These are phyloP conservation scores for Pulveroboletus ravenelii DNA, from an alignment of 768 basidiomycete species.

Conservation along the genomic window DNA sequence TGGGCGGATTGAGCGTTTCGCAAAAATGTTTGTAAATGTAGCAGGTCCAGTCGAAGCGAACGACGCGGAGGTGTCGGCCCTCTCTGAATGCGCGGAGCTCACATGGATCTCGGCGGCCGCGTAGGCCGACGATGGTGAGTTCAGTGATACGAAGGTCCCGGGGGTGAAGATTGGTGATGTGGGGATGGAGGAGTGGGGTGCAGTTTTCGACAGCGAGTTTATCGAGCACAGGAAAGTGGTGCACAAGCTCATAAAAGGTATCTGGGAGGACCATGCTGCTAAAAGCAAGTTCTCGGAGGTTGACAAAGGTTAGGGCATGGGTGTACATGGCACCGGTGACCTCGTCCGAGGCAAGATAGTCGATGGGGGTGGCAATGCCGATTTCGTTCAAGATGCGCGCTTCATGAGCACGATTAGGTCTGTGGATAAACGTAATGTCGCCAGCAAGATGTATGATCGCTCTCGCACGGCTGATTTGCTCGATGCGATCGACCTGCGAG, in stretches of 20 bases:
- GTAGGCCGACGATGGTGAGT: slow-evolving; percentile 38
- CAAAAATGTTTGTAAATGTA: too few species aligned
- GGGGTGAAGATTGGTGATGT: slow-evolving; percentile 23
- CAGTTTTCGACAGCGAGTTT: slow-evolving; percentile 41
- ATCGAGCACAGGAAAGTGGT: slow-evolving; percentile 34
- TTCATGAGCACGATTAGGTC: slow-evolving; percentile 21
- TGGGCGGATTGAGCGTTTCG: too few species aligned
- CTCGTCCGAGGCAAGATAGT: slow-evolving; percentile 17
- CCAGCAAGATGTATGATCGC: slow-evolving; percentile 19
- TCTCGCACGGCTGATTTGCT: slow-evolving; percentile 26
- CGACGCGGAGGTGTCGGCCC: slow-evolving; percentile 33
- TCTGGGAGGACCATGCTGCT: slow-evolving; percentile 35
- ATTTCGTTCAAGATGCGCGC: slow-evolving; percentile 23
- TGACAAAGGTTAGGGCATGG: slow-evolving; percentile 24
- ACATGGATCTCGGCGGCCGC: slow-evolving; percentile 23
- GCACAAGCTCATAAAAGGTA: slow-evolving; percentile 33
- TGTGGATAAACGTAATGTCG: slow-evolving; percentile 11
- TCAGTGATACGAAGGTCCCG: slow-evolving; percentile 40
- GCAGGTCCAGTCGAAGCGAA: slow-evolving; percentile 42
- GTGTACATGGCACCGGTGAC: slow-evolving; percentile 20
- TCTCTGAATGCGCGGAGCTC: slow-evolving; percentile 33
- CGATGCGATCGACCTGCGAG: slow-evolving; percentile 19
- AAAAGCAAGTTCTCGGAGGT: slow-evolving; percentile 37
- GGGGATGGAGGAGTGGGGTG: slow-evolving; percentile 18
- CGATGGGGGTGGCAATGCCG: slow-evolving; percentile 14